These are phyloP conservation scores for Thraustochytrium sp. DNA, from an alignment of 352 stramenopile species.

Conservation along the genomic window DNA sequence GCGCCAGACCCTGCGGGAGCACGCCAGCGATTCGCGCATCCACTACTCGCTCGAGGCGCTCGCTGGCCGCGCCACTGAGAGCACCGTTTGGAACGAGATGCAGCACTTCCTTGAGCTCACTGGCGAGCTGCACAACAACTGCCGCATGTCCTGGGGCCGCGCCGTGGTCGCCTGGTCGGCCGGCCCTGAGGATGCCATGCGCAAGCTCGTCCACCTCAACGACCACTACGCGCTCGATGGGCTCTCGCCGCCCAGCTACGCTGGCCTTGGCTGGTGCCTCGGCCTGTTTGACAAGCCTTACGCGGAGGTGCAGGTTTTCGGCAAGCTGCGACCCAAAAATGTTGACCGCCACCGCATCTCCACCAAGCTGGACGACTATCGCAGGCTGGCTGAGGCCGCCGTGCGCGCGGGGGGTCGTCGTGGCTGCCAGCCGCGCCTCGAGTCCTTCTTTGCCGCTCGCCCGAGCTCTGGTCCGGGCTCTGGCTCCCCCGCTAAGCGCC, in stretches of 20 bases:
- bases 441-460: no score
- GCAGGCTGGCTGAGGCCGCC: neutral
- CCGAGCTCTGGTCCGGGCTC: no score
- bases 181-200: neutral
- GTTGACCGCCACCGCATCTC: neutral
- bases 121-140: slow-evolving; percentile 9
- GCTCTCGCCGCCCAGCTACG: slow-evolving; percentile 4
- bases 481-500: no score
- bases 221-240: neutral
- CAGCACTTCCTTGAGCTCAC: neutral
- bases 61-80: neutral
- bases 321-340: neutral
- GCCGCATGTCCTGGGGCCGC: neutral
- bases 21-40: neutral
- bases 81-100: slow-evolving; percentile 1
- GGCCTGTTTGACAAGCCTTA: neutral
- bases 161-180: neutral
- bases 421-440: no score
- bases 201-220: neutral
- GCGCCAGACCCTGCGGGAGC: neutral
- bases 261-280: neutral
- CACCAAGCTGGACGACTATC: neutral
- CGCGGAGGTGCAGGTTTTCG: neutral
- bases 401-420: neutral
- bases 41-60: neutral